Evolutionary conservation across 2,329 filamentous ascomycete species (phyloP), one percentile per base, ranked within the genome.

Genomic region (Coniochaeta sp.): DNA sequence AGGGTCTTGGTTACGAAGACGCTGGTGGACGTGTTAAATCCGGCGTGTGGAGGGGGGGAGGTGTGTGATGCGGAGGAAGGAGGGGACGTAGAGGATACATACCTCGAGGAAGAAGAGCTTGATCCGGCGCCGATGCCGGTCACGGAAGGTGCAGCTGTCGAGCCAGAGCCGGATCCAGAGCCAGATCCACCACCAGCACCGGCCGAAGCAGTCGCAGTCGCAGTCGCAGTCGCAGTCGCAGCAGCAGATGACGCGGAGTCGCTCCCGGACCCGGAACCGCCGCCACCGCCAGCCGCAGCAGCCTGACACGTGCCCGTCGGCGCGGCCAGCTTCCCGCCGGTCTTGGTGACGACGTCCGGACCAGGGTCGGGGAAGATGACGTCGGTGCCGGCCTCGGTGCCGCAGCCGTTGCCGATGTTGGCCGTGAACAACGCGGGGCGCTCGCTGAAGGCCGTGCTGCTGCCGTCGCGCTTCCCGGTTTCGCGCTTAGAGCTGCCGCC

Each of bases 401-500:
- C 56, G 60, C 63, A 65, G 28, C 59, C 59, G 56, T 62, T 61
- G 54, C 55, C 62, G 24, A 65, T 60, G 44, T 65, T 65, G 30
- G 62, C 63, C n/a, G 61, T 60, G 54, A 65, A 65, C 32, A 63
- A 16, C 6, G 14, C 55, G 16, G 55, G 55, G 24, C 55, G 55
- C 19, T n/a, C 3, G 26, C 24, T 42, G 36, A 42, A 57, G 17
- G 34, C 19, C 38, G 66, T 67, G 19, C 32, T 57, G 44, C 61
- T 67, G 19, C 32, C 58, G 44, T 62, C 70, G 58, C 74, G 73
- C 69, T 74, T 74, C 58, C 19, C 40, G 32, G 57, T 44, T 30
- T 65, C 64, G 64, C 66, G 67, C 62, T 61, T 61, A 12, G 65
- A 67, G 59, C 69, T 68, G 56, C 73, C 71, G 30, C 73, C 73